These are phyloP conservation scores for Cladophialophora exuberans DNA, from an alignment of 2,329 filamentous ascomycete genomes.

Conservation along the genomic window DNA sequence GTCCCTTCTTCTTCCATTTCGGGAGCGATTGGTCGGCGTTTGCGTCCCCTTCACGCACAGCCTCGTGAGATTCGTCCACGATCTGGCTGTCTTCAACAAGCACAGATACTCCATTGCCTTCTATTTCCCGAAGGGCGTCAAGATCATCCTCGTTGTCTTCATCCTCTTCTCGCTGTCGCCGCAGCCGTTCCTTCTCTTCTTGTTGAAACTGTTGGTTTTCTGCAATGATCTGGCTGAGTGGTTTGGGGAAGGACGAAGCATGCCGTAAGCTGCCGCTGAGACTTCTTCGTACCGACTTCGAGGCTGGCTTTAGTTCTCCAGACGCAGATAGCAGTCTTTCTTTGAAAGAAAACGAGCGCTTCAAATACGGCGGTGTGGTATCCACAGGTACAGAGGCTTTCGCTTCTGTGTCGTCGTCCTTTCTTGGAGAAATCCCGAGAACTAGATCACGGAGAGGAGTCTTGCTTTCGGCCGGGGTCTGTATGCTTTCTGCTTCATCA, in stretches of 20 bases:
- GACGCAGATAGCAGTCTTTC: constrained; percentile 32
- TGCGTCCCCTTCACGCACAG: constrained; percentile 21
- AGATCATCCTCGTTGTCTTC: constrained; percentile 45
- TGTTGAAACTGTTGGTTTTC: constrained; percentile 17
- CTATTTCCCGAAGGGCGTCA: constrained; percentile 49
- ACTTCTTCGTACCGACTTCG: constrained; percentile 14
- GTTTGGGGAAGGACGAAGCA: constrained; percentile 18
- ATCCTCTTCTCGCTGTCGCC: neutral
- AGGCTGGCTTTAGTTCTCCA: constrained; percentile 11
- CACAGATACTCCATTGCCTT: constrained; percentile 38
- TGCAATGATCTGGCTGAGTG: constrained; percentile 30
- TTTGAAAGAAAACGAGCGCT: constrained; percentile 33
- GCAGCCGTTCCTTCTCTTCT: neutral
- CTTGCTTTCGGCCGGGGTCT: constrained; percentile 28
- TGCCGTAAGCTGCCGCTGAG: constrained; percentile 19
- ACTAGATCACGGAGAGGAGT: constrained; percentile 28
- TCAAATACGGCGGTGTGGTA: constrained; percentile 32
- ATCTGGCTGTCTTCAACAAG: constrained; percentile 45
- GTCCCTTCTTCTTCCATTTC: constrained; percentile 52
- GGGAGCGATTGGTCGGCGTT: constrained; percentile 6
- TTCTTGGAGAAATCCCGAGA: constrained; percentile 19
- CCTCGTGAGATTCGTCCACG: constrained; percentile 12
- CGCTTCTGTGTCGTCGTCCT: neutral
- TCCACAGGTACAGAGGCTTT: constrained; percentile 12
- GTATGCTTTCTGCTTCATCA: constrained; percentile 12